Conservation (phyloP, 352 stramenopile genomes). For the Phytophthora agathidicida region DNA sequence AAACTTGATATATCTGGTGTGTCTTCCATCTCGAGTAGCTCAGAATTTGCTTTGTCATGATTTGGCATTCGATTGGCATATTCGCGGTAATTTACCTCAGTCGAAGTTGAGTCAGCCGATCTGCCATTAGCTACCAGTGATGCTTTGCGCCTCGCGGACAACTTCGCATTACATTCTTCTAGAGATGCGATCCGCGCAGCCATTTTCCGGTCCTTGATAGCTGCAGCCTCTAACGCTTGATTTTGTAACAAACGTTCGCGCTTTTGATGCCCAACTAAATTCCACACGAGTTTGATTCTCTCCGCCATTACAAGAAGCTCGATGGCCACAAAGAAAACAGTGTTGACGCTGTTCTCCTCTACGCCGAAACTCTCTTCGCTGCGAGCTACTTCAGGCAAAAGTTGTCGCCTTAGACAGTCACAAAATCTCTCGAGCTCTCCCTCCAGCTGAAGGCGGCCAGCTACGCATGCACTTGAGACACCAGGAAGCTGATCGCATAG, state of each 20-base stretch:
- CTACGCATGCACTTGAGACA: constrained; percentile 28
- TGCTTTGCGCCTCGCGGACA: constrained; percentile 6
- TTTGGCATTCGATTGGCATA: neutral
- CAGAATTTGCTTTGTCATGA: neutral
- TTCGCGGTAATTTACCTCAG: neutral
- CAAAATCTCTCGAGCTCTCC: constrained; percentile 53
- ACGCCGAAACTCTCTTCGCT: neutral
- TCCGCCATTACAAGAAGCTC: constrained; percentile 54
- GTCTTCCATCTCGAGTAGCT: neutral
- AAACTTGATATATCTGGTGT: neutral
- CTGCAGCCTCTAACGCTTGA: constrained; percentile 14
- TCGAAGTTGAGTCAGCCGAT: neutral
- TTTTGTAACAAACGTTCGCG: constrained; percentile 39
- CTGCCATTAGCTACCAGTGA: neutral
- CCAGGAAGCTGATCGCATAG: constrained; percentile 61
- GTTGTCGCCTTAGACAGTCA: constrained; percentile 31
- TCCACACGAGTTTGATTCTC: constrained; percentile 55
- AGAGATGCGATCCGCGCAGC: constrained; percentile 9
- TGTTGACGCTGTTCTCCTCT: neutral
- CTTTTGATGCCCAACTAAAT: constrained; percentile 53
- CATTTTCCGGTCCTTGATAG: constrained; percentile 14
- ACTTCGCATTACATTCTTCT: constrained; percentile 19
- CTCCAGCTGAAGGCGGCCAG: constrained; percentile 37
- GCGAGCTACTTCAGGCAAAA: constrained; percentile 17
- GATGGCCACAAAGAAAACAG: constrained; percentile 25